Evolutionary conservation across 176 grass and related monocot species (phyloP), one percentile per base, ranked within the genome.

Genomic region (Rhynchospora tenuis): DNA sequence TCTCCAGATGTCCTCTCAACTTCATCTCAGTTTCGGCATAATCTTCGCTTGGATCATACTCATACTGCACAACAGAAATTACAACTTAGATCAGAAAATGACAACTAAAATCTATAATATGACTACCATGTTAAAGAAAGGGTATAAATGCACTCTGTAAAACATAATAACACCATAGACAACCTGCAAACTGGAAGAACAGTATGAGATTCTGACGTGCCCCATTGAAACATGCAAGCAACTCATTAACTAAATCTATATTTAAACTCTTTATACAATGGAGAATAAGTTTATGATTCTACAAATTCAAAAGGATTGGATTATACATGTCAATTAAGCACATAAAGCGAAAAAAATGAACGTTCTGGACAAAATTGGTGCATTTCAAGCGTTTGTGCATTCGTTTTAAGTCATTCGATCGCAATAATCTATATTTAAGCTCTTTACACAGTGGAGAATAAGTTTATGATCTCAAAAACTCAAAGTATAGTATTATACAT

Each of bases 41-140:
- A 48, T 95, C 96, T 93, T 99, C 96, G 59, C 93, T 93, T 45
- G 89, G 96, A 89, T 99, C 95, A 83, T 99, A 99, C 72, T 95
- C 89, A 78, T 95, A 93, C 93, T 99, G 83, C 48, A 42, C 58
- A 90, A 74, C 84, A 87, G 64, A 73, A 73, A 77, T 44, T 46
- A 61, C 44, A 55, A 80, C 8, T 13, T 65, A 55, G 46, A 26
- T 29, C 33, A 64, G n/a, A 81, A 62, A 0, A 23, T 81, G 31
- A 47, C 38, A 28, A 75, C 4, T 75, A 54, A 52, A 54, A 75
- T 48, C 19, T 48, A 48, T n/a, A 72, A 48, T 11, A 19, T 72
- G 43, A 23, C n/a, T 72, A 48, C 38, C 44, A 61, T n/a, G 4
- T 43, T 9, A 69, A n/a, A 68, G 43, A 43, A 69, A 69, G 6